Evolutionary conservation across 2,329 filamentous ascomycete species (phyloP).

Genomic region (Aotearoamyces nothofagi): DNA sequence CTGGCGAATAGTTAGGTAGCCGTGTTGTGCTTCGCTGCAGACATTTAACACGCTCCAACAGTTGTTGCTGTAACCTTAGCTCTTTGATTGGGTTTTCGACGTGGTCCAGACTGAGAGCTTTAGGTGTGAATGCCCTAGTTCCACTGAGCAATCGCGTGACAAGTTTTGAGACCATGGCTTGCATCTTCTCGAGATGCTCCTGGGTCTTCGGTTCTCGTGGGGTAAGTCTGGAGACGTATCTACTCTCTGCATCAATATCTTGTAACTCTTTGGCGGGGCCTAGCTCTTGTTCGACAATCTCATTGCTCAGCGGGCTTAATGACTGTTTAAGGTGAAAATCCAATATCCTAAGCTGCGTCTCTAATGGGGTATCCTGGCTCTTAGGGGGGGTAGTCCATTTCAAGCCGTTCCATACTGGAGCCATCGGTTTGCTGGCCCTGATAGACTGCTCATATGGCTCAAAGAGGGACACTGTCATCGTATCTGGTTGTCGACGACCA

Average conservation of each 20-base stretch:
- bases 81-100: constrained; percentile 4
- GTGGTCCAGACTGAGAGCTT: constrained; percentile 5
- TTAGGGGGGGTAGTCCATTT: too few species aligned
- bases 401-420: constrained; percentile 1
- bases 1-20: constrained; percentile 11
- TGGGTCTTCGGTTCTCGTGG: constrained; percentile 9
- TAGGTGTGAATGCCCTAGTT: constrained; percentile 5
- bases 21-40: constrained; percentile 1
- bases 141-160: constrained; percentile 10
- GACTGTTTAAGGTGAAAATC: constrained; percentile 3
- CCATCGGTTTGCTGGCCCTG: neutral
- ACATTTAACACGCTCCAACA: neutral
- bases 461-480: neutral
- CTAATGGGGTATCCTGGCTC: neutral
- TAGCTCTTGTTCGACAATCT: neutral
- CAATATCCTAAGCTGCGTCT: constrained; percentile 1
- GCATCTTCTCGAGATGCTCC: constrained; percentile 11
- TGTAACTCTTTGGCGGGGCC: neutral
- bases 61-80: neutral
- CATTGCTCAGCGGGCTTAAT: neutral
- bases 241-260: neutral
- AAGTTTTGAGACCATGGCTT: constrained; percentile 10
- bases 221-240: neutral
- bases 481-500: neutral
- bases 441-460: too few species aligned